phyloP scores from a whole-genome alignment of 2,329 filamentous ascomycete species.

The Aspergillus luchuensis region DNA sequence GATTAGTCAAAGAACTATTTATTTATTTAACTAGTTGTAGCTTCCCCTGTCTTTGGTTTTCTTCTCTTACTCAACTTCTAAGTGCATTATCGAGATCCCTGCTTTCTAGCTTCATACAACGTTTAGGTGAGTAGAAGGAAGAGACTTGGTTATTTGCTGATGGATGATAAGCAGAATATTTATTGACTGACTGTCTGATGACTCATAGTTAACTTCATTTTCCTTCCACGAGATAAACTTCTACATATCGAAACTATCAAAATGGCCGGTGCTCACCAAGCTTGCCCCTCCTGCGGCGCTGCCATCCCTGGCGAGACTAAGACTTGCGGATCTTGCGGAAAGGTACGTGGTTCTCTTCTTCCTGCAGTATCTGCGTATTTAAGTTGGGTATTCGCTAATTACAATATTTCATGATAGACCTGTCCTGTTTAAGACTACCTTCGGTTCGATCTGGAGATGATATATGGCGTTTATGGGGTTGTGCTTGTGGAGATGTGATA shows the following conservation, averaged over 20 bases:
- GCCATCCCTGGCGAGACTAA: slow-evolving; percentile 30
- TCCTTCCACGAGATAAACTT: too few species aligned
- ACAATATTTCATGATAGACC: slow-evolving; percentile 15
- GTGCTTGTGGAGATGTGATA: not conserved
- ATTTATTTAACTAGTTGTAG: too few species aligned
- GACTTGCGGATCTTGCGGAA: slow-evolving; percentile 33
- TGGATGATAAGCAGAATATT: not conserved
- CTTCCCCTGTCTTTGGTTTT: not conserved
- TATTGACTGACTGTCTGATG: not conserved
- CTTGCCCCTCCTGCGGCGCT: slow-evolving; percentile 32
- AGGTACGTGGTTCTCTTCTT: slow-evolving; percentile 18
- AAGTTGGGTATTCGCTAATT: too few species aligned
- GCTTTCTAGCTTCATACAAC: not conserved
- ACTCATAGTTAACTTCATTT: not conserved
- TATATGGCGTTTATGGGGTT: not conserved
- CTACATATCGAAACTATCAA: not conserved
- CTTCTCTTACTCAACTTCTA: not conserved
- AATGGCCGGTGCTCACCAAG: slow-evolving; percentile 26
- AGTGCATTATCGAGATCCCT: not conserved
- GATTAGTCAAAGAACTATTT: not conserved
- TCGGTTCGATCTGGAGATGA: not conserved
- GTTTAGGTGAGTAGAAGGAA: not conserved
- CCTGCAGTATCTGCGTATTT: too few species aligned
- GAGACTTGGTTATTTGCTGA: not conserved
- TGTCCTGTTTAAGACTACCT: slow-evolving; percentile 22